Base-by-base conservation (phyloP, 1,284 basidiomycete genomes). In the Lignosus rhinocerotis region DNA sequence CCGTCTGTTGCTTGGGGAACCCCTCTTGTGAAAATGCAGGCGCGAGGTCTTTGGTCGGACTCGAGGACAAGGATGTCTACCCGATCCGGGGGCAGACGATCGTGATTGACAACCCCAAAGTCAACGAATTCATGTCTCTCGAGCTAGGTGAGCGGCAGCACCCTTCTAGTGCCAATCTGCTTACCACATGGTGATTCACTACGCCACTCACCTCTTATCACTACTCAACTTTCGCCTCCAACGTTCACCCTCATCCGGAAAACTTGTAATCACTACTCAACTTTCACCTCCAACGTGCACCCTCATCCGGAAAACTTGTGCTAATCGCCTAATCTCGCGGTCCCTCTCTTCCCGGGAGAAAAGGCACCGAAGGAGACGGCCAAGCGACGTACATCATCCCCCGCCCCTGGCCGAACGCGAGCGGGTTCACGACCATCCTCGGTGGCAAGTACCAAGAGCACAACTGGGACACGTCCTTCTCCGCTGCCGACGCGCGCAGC, bases 61-160 rank as follows among this genome's bases (percentile, higher is more conserved):
- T 96, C 2, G 85, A 92, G 63, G 90, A 94, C 69, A 76, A 78
- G 53, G 73, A 76, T 16, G 80, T 94, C 21, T 86, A 85, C 69
- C 94, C 94, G 0, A 83, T 94, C 53, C 82, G 93, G 43, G 95
- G 95, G 0, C 95, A 97, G 74, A 95, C 92, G 0, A 84, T 94
- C 9, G 74, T 93, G 30, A 77, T 93, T 12, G 75, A 83, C 53
- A 90, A 92, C 0, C 93, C 93, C 1, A 84, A 72, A 31, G 67
- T 82, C 56, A 73, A 75, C 36, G 76, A 81, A 54, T 78, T 72
- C 58, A 49, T 79, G 38, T 66, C 51, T 47, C 62, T 51, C 60
- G 59, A 58, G 41, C 45, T 62, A 45, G 43, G 43, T 45, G 41
- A 49, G 47, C 51, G 16, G 50, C 25, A 25, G 25, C 25, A 25